phyloP scores from a whole-genome alignment of 768 basidiomycete genomes.

The Rhizopogon roseolus region DNA sequence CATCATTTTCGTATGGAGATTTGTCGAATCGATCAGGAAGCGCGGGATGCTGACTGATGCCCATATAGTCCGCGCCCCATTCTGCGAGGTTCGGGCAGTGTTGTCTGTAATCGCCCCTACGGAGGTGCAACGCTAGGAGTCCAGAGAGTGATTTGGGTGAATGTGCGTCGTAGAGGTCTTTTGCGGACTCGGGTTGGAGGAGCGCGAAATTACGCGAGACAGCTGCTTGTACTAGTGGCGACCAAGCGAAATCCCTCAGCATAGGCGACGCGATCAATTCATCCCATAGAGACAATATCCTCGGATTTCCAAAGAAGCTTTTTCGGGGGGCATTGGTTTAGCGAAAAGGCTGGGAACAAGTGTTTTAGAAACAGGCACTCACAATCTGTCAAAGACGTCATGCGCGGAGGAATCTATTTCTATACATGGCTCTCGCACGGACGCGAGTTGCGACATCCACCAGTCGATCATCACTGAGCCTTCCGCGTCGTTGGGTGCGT shows the following conservation, averaged over 20 bases:
- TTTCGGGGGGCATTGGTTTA: neutral
- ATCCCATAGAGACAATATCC: constrained; percentile 39
- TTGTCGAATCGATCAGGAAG: constrained; percentile 39
- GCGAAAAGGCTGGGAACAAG: too few species aligned
- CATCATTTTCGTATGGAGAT: constrained; percentile 6
- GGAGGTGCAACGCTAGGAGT: constrained; percentile 50
- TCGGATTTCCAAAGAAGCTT: constrained; percentile 43
- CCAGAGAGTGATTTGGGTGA: constrained; percentile 29
- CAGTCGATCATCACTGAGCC: constrained; percentile 41
- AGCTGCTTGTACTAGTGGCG: constrained; percentile 44
- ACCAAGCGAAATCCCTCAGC: constrained; percentile 47
- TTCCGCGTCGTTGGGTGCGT: constrained; percentile 32
- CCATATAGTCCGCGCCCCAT: constrained; percentile 43
- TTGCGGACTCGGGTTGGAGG: constrained; percentile 31
- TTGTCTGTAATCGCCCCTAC: constrained; percentile 52
- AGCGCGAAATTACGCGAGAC: constrained; percentile 44
- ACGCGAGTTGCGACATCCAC: constrained; percentile 41
- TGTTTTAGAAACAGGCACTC: constrained; percentile 13
- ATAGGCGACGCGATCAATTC: constrained; percentile 44
- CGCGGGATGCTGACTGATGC: constrained; percentile 40
- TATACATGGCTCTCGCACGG: constrained; percentile 36
- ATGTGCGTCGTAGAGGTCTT: constrained; percentile 12
- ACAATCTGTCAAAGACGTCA: constrained; percentile 47
- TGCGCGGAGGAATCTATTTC: constrained; percentile 36
- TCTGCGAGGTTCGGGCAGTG: constrained; percentile 48